phyloP scores from a whole-genome alignment of 2,329 filamentous ascomycete species.

The Stemphylium vesicarium region DNA sequence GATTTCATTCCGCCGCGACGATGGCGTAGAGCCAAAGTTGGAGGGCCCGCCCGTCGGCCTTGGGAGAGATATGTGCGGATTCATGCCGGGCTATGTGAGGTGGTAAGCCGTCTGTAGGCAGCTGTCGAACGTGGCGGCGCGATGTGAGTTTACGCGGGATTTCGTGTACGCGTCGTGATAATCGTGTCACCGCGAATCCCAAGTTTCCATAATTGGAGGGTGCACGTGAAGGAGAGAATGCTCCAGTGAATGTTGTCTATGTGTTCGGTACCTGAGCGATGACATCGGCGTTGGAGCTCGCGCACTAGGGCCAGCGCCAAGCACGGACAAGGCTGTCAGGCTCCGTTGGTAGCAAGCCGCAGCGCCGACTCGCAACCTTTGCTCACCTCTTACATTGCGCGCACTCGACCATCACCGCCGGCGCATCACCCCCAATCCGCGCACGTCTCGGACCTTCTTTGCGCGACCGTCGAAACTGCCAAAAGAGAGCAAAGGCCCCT shows the following conservation, averaged over 20 bases:
- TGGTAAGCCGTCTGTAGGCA: not conserved
- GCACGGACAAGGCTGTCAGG: slow-evolving; percentile 11
- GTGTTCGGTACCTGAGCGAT: slow-evolving; percentile 25
- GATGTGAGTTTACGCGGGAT: not conserved
- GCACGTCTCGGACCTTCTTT: slow-evolving; percentile 12
- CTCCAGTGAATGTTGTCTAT: slow-evolving; percentile 2
- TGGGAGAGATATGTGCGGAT: slow-evolving; percentile 66
- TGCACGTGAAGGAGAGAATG: slow-evolving; percentile 1
- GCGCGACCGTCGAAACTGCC: slow-evolving; percentile 2
- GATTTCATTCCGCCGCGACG: slow-evolving; percentile 59
- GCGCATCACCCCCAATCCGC: slow-evolving; percentile 21
- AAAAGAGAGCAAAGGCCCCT: not conserved
- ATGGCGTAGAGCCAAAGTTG: slow-evolving; percentile 60
- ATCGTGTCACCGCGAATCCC: slow-evolving; percentile 12
- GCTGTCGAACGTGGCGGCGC: not conserved
- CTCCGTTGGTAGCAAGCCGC: slow-evolving; percentile 10
- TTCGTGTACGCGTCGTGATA: not conserved
- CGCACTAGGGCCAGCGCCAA: slow-evolving; percentile 16
- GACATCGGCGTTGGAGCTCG: slow-evolving; percentile 23
- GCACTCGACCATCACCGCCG: slow-evolving; percentile 8
- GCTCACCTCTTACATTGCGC: slow-evolving; percentile 17
- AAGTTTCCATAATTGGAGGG: slow-evolving; percentile 9
- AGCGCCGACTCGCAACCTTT: slow-evolving; percentile 15
- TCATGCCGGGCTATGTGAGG: slow-evolving; percentile 51
- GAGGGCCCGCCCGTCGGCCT: slow-evolving; percentile 62